phyloP scores from a whole-genome alignment of 2,329 filamentous ascomycete genomes.

The Coniochaeta prunicola region DNA sequence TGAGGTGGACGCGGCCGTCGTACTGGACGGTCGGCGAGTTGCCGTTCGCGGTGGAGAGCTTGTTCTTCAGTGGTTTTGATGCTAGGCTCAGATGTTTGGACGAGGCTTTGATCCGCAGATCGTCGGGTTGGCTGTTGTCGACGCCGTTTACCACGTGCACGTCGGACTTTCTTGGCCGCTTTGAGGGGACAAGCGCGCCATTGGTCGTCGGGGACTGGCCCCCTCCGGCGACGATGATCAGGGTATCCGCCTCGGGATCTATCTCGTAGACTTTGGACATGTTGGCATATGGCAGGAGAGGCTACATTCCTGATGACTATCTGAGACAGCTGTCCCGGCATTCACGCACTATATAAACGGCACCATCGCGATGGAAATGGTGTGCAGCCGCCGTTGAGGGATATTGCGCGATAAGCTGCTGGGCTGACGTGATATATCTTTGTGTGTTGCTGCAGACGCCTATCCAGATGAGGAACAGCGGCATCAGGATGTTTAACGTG shows the following conservation, averaged over 20 bases:
- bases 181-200: not conserved
- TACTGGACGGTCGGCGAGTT: constrained; percentile 9
- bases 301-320: not conserved
- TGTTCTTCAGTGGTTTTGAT: constrained; percentile 20
- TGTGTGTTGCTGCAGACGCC: not conserved
- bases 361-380: not conserved
- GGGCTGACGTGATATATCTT: not conserved
- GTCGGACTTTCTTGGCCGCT: constrained; percentile 1
- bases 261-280: constrained; percentile 25
- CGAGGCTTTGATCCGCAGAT: constrained; percentile 26
- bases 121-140: constrained; percentile 5
- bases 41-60: constrained; percentile 11
- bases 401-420: not conserved
- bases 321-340: not conserved
- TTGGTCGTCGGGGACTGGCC: constrained; percentile 14
- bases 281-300: not conserved
- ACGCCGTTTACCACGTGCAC: not conserved
- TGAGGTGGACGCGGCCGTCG: constrained; percentile 23
- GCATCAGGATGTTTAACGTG: too few species aligned
- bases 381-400: not conserved
- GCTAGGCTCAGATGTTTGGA: constrained; percentile 27
- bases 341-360: not conserved
- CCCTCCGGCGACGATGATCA: constrained; percentile 20
- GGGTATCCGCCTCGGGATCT: constrained; percentile 24
- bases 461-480: not conserved